Base-by-base conservation (phyloP, 805 yeast genomes). In the Candida suzukii region DNA sequence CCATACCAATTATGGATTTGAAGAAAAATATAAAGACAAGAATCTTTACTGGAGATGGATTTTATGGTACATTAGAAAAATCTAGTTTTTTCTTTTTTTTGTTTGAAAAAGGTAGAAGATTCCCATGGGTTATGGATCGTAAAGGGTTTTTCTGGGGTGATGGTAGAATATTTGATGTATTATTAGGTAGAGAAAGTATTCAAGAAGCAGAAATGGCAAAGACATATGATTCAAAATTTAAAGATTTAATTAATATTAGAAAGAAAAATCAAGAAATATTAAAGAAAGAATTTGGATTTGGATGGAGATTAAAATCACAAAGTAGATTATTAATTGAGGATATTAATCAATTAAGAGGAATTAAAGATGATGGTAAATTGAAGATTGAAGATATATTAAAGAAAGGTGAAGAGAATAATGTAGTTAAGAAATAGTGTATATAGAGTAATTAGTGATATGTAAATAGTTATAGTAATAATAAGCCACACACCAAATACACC, bases 121-220 rank as follows among this genome's bases (percentile, higher is more conserved):
- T 75, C 31, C 87, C 85, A 20, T 86, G 90, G 87, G 64, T 83
- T 16, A 83, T 85, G 17, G 95, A 87, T 56, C 70, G 95, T 49
- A 80, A 78, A 51, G 95, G 95, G 12, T 87, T 88, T 69, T 87
- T 84, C 64, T 87, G 95, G 95, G 90, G 93, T 27, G 95, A 87
- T 59, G 95, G 95, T 14, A 70, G 95, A 44, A 83, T 87, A 2
- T 83, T 81, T 61, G 95, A 87, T 58, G 73, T 77, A 40, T 52
- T 87, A n/a, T 83, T 87, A 51, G 93, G 95, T 19, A 81, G 83
- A 54, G 93, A 85, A 55, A 62, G 84, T 1, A 57, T 85, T n/a
- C 82, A 79, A 16, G 81, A 75, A 44, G 90, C 93, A 3, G 91
- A 85, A 57, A 75, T 73, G 38, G 46, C 60, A 12, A 60, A 79